Conservation (phyloP, 495 filamentous ascomycete species). For the Echria macrotheca region DNA sequence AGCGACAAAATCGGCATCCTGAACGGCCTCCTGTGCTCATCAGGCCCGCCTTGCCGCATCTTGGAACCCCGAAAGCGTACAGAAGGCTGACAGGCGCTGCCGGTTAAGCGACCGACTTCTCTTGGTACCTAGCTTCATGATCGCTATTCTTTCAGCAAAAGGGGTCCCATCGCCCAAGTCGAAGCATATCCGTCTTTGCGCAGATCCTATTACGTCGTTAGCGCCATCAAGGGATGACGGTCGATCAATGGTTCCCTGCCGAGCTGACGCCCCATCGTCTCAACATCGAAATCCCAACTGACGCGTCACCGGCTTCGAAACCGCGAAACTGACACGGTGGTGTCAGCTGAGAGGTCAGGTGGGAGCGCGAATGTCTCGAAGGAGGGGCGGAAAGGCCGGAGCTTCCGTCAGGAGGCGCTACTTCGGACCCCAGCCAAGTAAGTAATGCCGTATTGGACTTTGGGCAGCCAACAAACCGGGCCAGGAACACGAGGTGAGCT, state of each 20-base stretch:
- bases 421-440: background rate
- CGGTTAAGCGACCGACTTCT: background rate
- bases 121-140: too few relatives aligned
- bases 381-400: conserved; percentile 6
- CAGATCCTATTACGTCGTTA: too few relatives aligned
- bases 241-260: too few relatives aligned
- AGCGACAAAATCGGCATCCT: background rate
- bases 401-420: background rate
- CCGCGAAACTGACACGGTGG: conserved; percentile 4
- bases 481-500: conserved; percentile 1
- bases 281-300: background rate
- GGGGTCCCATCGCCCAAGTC: too few relatives aligned
- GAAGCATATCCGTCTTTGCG: too few relatives aligned
- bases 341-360: conserved; percentile 9
- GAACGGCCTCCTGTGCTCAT: background rate
- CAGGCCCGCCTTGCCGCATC: too few relatives aligned
- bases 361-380: background rate
- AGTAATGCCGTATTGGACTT: background rate
- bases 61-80: background rate
- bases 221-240: too few relatives aligned
- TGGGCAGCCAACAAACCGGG: too few relatives aligned
- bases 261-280: background rate
- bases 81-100: background rate
- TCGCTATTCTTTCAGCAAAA: too few relatives aligned
- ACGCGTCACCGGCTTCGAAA: background rate